These are phyloP conservation scores for Pichia pseudocactophila DNA, from an alignment of 805 yeast species.

Conservation along the genomic window DNA sequence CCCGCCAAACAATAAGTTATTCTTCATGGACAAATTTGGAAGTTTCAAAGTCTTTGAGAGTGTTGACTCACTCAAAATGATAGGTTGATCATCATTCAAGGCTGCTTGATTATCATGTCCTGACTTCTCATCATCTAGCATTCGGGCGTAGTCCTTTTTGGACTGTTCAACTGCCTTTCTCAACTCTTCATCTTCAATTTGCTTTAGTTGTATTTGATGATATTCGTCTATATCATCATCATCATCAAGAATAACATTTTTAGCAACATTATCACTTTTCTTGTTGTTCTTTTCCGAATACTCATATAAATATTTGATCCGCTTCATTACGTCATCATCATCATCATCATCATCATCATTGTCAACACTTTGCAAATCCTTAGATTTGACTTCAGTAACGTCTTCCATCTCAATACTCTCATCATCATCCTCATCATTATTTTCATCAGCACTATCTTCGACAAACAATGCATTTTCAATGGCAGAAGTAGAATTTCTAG, in stretches of 20 bases:
- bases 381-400: constrained; percentile 27
- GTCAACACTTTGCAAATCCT: no score
- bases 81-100: constrained; percentile 14
- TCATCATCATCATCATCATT: no score
- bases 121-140: constrained; percentile 20
- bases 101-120: background rate
- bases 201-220: constrained; percentile 13
- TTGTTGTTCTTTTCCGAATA: constrained; percentile 23
- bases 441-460: constrained; percentile 1
- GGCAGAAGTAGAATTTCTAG: background rate
- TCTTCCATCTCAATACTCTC: constrained; percentile 63
- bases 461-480: constrained; percentile 3
- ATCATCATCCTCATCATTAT: constrained; percentile 27
- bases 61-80: constrained; percentile 17
- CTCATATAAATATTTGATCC: constrained; percentile 26
- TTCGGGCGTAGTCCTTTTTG: constrained; percentile 31
- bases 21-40: constrained; percentile 13
- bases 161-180: constrained; percentile 40
- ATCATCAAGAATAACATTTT: constrained; percentile 16
- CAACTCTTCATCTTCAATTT: constrained; percentile 25
- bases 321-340: constrained; percentile 18
- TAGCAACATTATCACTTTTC: constrained; percentile 2
- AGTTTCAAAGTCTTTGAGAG: constrained; percentile 13
- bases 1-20: constrained; percentile 11
- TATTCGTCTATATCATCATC: constrained; percentile 10